Base-by-base conservation (phyloP, 106 monocot species). In the Ottelia alismoides region DNA sequence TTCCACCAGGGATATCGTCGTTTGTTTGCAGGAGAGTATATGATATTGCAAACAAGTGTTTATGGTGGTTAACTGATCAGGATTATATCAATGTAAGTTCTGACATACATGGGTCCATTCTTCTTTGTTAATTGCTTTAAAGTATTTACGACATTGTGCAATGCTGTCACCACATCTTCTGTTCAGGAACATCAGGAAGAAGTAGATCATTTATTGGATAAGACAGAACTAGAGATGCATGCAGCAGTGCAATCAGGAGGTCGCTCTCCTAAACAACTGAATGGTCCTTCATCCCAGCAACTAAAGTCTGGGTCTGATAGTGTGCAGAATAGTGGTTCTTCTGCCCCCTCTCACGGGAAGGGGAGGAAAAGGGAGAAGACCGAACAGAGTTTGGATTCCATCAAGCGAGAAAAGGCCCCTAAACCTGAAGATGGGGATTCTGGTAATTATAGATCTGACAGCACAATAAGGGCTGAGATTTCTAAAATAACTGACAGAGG, bases 401-500 rank as follows among this genome's bases (percentile, higher is more conserved):
- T 59, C 25, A 88, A 88, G 65, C 49, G 76, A 52, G 92, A 92
- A 19, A 65, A 67, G 16, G 26, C 59, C 55, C 11, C 53, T 30
- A 84, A 77, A 74, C 20, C 31, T 2, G 88, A 88, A 17, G 81
- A 81, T 64, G 78, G 57, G 26, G 88, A 88, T 58, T 64, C 69
- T 72, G 22, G 50, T 50, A 66, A 55, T 28, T 79, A 68, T 87
- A 35, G 75, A 78, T 58, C 62, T 61, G 75, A 57, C 75, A 67
- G 81, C 49, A 75, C 71, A 67, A 55, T 79, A 32, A 96, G 76
- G 51, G 67, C 65, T 51, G 84, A 88, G 63, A 59, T 96, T 67
- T 65, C 76, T 18, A 84, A 88, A 65, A 74, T 96, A 57, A 76
- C 88, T 20, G 94, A 96, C 22, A 88, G 79, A 60, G 88, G 94